These are phyloP conservation scores for Solanum virginianum DNA, from an alignment of 257 asterid species.

Conservation along the genomic window DNA sequence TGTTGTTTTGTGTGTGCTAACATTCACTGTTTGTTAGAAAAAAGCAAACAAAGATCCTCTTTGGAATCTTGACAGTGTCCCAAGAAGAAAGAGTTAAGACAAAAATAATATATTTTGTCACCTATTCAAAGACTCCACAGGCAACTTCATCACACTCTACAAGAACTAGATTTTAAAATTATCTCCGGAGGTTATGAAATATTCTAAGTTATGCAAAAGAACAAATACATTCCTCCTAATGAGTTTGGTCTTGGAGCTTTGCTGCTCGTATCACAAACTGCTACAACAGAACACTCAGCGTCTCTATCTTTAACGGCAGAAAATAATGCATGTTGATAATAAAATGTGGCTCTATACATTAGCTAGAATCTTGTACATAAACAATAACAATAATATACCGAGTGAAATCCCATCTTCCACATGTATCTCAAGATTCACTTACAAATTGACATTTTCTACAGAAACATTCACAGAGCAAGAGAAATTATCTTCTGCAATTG, in stretches of 20 bases:
- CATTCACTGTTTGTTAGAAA: background rate
- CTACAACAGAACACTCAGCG: background rate
- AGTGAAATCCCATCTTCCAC: background rate
- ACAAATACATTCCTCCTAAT: conserved; percentile 14
- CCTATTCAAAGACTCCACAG: conserved; percentile 17
- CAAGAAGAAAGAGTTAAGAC: conserved; percentile 26
- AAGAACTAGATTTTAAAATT: background rate
- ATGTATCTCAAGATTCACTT: background rate
- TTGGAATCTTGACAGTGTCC: conserved; percentile 16
- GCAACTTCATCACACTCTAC: conserved; percentile 3
- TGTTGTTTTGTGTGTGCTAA: background rate
- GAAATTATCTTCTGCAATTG: background rate
- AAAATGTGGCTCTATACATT: too few species aligned
- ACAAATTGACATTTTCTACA: background rate
- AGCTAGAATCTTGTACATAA: too few species aligned
- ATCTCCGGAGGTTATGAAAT: conserved; percentile 2
- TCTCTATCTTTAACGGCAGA: background rate
- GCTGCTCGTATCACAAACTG: conserved; percentile 5
- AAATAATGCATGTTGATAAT: background rate
- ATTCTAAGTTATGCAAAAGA: conserved; percentile 14
- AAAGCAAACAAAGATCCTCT: background rate
- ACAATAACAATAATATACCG: too few species aligned
- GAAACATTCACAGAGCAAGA: background rate
- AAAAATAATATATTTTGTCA: conserved; percentile 12
- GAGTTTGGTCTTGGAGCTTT: conserved; percentile 47